Percentiles rank a stretch among this genome's conserved stretches.
Conservation (phyloP, 1,284 basidiomycete genomes). For the Amylostereum areolatum region DNA sequence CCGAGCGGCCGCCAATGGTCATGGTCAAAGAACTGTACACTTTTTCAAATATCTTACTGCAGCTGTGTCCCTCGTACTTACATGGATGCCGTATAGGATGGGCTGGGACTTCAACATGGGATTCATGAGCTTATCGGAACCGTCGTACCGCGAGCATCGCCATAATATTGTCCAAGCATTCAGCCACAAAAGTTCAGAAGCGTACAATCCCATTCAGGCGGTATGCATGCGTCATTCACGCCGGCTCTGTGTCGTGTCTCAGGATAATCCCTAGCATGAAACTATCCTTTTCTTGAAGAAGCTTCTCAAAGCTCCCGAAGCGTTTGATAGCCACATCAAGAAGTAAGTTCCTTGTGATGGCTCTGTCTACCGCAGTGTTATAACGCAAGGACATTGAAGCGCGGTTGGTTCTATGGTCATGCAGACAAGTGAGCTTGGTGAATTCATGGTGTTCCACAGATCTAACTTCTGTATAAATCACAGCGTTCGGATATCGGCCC, state of each 20-base stretch:
- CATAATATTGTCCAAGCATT: background rate
- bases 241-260: conserved; percentile 7
- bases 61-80: background rate
- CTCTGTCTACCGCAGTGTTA: too few species aligned
- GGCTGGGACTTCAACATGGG: background rate
- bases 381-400: background rate
- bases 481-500: background rate
- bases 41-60: too few species aligned
- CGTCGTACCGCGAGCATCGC: background rate
- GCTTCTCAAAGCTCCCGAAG: background rate
- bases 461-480: background rate
- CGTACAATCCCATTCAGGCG: background rate
- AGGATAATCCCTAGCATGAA: background rate
- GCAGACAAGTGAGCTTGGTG: conserved; percentile 9
- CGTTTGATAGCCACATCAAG: background rate
- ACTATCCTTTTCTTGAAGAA: background rate
- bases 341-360: background rate
- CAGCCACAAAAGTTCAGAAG: background rate
- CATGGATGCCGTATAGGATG: background rate
- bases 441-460: background rate
- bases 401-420: conserved; percentile 12
- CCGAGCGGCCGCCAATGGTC: background rate
- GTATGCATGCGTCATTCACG: conserved; percentile 6
- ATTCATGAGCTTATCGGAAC: background rate
- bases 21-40: background rate